Evolutionary conservation across 2,329 filamentous ascomycete genomes (phyloP).

Genomic region (Drechslera avenae): DNA sequence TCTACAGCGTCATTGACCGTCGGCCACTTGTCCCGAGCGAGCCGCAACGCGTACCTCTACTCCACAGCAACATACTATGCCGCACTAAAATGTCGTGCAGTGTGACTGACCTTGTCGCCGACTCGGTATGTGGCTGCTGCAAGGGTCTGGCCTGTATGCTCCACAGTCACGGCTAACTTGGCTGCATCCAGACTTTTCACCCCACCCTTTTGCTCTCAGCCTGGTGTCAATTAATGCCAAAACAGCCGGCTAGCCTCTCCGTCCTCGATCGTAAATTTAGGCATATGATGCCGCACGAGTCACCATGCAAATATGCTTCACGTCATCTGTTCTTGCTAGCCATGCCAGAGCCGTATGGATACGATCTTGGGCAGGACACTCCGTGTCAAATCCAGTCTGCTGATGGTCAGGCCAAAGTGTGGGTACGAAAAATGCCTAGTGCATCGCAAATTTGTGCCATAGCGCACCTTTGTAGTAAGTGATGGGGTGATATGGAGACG

Average conservation of each 20-base stretch:
- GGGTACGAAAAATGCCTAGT: constrained; percentile 17
- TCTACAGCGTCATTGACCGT: constrained; percentile 14
- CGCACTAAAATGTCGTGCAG: constrained; percentile 34
- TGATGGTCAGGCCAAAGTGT: constrained; percentile 3
- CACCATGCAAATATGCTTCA: neutral
- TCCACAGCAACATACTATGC: constrained; percentile 19
- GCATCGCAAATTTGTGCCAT: constrained; percentile 19
- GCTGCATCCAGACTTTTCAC: constrained; percentile 21
- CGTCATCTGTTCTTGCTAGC: neutral
- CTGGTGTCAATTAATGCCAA: neutral
- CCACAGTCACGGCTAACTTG: constrained; percentile 19
- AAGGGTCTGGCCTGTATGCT: constrained; percentile 28
- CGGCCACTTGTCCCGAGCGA: constrained; percentile 25
- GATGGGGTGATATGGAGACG: constrained; percentile 14
- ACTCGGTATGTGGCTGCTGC: constrained; percentile 12
- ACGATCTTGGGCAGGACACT: too few relatives aligned
- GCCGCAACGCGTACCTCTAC: constrained; percentile 16
- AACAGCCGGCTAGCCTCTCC: constrained; percentile 7
- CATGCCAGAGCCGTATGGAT: too few relatives aligned
- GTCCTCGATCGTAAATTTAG: constrained; percentile 7
- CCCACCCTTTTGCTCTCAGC: constrained; percentile 17
- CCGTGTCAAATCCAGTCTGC: too few relatives aligned
- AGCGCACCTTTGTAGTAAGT: constrained; percentile 9
- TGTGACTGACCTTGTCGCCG: constrained; percentile 22
- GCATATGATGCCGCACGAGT: constrained; percentile 11